Base-by-base conservation (phyloP, 176 grass and related monocot species). In the Oryza rufipogon region DNA sequence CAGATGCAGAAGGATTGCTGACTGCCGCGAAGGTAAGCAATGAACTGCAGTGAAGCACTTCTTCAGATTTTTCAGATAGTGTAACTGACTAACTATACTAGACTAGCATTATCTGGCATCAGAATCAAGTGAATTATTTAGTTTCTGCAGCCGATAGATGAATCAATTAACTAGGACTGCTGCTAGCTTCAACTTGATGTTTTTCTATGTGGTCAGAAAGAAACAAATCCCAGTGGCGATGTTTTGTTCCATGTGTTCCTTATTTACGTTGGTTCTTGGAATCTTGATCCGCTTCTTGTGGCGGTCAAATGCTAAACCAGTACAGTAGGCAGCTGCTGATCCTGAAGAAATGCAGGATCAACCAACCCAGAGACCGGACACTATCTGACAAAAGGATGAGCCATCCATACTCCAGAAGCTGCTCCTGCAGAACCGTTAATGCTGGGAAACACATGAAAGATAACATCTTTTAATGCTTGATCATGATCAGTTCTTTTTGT, bases 251-350 rank as follows among this genome's bases (percentile, higher is more conserved):
- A 23, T 70, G n/a, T 33, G 11, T 19, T 20, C 42, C 10, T 42
- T 73, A 3, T 60, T 80, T 17, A 28, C 11, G 23, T 41, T 75
- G 15, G 64, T 68, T 74, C 58, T 44, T 34, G 85, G 85, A 87
- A 87, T 82, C 79, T 87, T 60, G 85, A 70, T 87, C 79, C 79
- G 73, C 34, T 60, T 61, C 65, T 82, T 46, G 15, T 77, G 86
- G 73, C 13, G 48, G 49, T 70, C 72, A 82, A 68, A 51, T 33
- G 79, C 58, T 63, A 63, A 22, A 63, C 20, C 58, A 63, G n/a
- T 63, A 63, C 58, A 63, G n/a, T 63, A 63, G 58, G 58, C 7
- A 63, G 72, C 74, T 4, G 13, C 23, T 4, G 25, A 47, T 25
- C 34, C 32, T 60, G 16, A 23, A 63, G 58, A 63, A 63, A n/a